Conservation (phyloP, 2,329 filamentous ascomycete species). For the Uncinocarpus reesii region DNA sequence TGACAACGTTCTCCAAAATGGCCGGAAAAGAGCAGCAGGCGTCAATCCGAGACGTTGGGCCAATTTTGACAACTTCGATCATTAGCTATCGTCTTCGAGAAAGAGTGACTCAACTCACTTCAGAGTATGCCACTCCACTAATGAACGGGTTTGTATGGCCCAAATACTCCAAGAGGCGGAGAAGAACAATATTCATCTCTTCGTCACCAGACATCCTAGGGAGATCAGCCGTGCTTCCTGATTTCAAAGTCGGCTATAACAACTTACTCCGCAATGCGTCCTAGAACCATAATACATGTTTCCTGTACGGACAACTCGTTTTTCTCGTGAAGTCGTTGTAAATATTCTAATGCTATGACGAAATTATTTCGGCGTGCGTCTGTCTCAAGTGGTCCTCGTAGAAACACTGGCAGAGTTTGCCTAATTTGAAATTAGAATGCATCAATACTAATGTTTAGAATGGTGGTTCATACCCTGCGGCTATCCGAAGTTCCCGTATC, state of each 20-base stretch:
- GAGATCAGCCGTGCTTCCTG: constrained; percentile 10
- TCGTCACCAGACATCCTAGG: constrained; percentile 60
- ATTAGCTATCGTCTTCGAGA: constrained; percentile 6
- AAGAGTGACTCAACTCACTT: constrained; percentile 41
- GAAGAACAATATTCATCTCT: constrained; percentile 74
- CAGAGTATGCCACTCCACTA: constrained; percentile 71
- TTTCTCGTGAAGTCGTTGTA: constrained; percentile 62
- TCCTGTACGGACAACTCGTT: constrained; percentile 61
- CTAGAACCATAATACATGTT: constrained; percentile 75
- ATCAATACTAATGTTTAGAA: constrained; percentile 16
- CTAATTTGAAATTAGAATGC: constrained; percentile 30
- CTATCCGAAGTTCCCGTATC: constrained; percentile 70
- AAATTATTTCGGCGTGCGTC: constrained; percentile 53
- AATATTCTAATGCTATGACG: constrained; percentile 56
- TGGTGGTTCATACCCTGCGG: constrained; percentile 49
- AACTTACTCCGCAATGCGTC: constrained; percentile 62
- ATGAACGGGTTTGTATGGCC: constrained; percentile 72
- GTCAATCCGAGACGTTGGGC: constrained; percentile 55
- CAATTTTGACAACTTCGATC: constrained; percentile 53
- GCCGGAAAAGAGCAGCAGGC: constrained; percentile 61
- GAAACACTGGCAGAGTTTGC: constrained; percentile 56
- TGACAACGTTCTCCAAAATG: constrained; percentile 81
- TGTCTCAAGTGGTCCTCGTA: constrained; percentile 42
- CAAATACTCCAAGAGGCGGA: constrained; percentile 75
- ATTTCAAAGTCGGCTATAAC: constrained; percentile 6